Base-by-base conservation (phyloP, 176 grass and related monocot species). In the Pontederia crassipes region DNA sequence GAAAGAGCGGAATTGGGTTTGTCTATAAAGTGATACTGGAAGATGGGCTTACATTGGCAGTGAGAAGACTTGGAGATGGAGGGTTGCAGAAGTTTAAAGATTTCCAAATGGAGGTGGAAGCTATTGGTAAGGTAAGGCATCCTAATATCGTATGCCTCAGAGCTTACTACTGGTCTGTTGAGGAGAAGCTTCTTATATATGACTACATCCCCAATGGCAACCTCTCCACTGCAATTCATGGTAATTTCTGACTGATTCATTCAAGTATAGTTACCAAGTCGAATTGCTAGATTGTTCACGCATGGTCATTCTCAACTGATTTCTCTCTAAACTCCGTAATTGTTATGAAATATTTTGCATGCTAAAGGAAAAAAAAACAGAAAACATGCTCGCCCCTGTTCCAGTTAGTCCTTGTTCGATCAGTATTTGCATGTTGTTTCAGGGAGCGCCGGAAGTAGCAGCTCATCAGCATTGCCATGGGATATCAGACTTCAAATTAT, bases 401-500 rank as follows among this genome's bases (percentile, higher is more conserved):
- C 28, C 12, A 54, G 51, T 2, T 54, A 15, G n/a, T 40, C 6
- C 32, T 40, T 52, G 4, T 54, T 54, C 12, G 14, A 15, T 54
- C 14, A 54, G 51, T 11, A 54, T 12, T 16, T 54, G n/a, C 12
- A 15, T 12, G 51, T 60, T 24, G 32, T 60, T 32, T 15, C 26
- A 60, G 58, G 58, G 28, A 60, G 15, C 13, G 58, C 26, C 32
- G 58, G 58, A 60, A 45, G 14, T 60, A 20, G 2, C 20, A 24
- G 20, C 17, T 56, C 20, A 9, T 60, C 58, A 9, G 26, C 58
- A 45, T 45, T 60, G 58, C 32, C 58, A 45, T 60, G 58, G 58
- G 58, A 40, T 60, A 28, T 14, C 28, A 60, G 58, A 29, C 58
- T 60, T 10, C 28, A 60, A 14, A 60, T 60, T 13, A 60, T 60